A percentile compares a stretch with the other conserved stretches of the same genome.
These are phyloP conservation scores for Pythium myriotylum DNA, from an alignment of 352 stramenopile genomes.

Conservation along the genomic window DNA sequence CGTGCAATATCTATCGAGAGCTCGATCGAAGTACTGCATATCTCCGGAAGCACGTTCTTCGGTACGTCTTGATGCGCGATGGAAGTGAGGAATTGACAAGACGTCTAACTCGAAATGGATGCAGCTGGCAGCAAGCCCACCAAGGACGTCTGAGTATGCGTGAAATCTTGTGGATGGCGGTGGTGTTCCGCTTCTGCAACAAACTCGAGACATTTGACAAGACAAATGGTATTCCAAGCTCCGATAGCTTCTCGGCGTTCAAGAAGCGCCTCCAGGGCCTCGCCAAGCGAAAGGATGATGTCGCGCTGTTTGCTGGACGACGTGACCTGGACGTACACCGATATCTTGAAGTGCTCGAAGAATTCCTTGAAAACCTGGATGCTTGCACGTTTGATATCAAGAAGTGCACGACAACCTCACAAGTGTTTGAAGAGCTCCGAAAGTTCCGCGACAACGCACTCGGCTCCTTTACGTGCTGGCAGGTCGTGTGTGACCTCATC, in stretches of 20 bases:
- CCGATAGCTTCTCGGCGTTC: slow-evolving; percentile 64
- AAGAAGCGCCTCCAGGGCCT: slow-evolving; percentile 62
- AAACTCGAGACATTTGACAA: slow-evolving; percentile 84
- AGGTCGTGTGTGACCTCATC: slow-evolving; percentile 79
- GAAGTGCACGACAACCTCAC: slow-evolving; percentile 43
- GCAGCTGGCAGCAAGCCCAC: slow-evolving; percentile 67
- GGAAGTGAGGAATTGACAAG: not conserved
- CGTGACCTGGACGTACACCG: slow-evolving; percentile 56
- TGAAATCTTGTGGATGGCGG: slow-evolving; percentile 81
- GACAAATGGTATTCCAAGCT: slow-evolving; percentile 74
- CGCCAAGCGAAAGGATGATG: slow-evolving; percentile 58
- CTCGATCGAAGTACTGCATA: slow-evolving; percentile 82
- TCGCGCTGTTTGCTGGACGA: slow-evolving; percentile 51
- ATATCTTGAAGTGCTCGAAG: slow-evolving; percentile 70
- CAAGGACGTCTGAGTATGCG: slow-evolving; percentile 68
- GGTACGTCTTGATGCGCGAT: slow-evolving; percentile 25
- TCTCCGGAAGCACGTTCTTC: slow-evolving; percentile 76
- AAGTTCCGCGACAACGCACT: slow-evolving; percentile 72
- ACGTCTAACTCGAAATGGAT: not conserved
- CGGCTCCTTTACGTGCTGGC: slow-evolving; percentile 88
- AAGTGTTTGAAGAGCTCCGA: slow-evolving; percentile 66
- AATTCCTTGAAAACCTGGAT: slow-evolving; percentile 70
- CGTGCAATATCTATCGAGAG: slow-evolving; percentile 85
- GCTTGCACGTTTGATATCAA: slow-evolving; percentile 59
- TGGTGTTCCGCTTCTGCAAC: slow-evolving; percentile 83